Evolutionary conservation across 257 asterid genomes (phyloP).

Genomic region (Ilex asprella): DNA sequence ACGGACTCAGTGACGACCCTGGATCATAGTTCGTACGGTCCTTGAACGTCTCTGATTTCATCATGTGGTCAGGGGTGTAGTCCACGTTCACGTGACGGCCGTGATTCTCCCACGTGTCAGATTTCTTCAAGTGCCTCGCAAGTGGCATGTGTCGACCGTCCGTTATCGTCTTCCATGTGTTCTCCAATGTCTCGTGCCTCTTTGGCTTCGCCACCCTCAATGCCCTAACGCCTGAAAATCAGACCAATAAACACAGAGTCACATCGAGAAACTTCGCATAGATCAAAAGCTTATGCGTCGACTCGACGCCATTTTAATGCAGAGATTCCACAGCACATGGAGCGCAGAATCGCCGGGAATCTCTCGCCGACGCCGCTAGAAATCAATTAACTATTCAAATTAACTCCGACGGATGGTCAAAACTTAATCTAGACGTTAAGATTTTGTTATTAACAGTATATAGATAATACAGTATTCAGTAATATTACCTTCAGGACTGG

Average conservation of each 20-base stretch:
- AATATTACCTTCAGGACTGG: conserved; percentile 42
- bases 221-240: conserved; percentile 27
- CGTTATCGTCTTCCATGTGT: conserved; percentile 74
- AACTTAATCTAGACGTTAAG: too few species aligned
- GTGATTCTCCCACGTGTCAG: conserved; percentile 40
- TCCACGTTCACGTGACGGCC: conserved; percentile 5
- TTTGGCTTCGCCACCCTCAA: conserved; percentile 34
- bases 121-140: conserved; percentile 42
- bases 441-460: too few species aligned
- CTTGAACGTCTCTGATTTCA: conserved; percentile 49
- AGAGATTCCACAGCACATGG: too few species aligned
- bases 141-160: conserved; percentile 56
- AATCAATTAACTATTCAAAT: too few species aligned
- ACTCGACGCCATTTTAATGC: too few species aligned
- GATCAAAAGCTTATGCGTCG: too few species aligned
- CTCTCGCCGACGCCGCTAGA: too few species aligned
- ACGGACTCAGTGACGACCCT: conserved; percentile 4
- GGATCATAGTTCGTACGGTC: conserved; percentile 26
- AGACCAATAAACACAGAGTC: background rate
- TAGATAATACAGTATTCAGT: background rate
- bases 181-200: conserved; percentile 57
- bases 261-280: background rate
- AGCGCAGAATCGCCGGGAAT: too few species aligned
- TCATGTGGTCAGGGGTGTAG: conserved; percentile 13
- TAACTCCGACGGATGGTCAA: too few species aligned